phyloP scores from a whole-genome alignment of 2,329 filamentous ascomycete genomes.

The Xylariaceae sp. region DNA sequence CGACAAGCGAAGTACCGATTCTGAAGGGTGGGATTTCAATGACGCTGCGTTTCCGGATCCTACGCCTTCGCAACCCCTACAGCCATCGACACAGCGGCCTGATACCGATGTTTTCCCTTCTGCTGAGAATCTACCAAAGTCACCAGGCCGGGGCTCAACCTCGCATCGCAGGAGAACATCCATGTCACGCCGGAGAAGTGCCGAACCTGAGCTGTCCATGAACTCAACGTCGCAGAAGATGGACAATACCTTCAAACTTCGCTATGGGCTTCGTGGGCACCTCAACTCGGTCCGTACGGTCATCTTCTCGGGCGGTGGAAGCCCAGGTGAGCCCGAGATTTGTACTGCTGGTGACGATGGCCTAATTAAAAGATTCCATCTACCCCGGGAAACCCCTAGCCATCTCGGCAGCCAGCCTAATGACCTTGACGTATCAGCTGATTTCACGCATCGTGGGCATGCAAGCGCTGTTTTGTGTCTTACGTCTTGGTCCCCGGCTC shows the following conservation, averaged over 20 bases:
- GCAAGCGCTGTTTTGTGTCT: conserved; percentile 85
- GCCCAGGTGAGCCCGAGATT: conserved; percentile 92
- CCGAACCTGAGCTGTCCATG: conserved; percentile 62
- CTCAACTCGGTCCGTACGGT: conserved; percentile 91
- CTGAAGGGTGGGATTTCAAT: conserved; percentile 91
- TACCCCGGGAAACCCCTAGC: conserved; percentile 71
- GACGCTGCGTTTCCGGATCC: conserved; percentile 67
- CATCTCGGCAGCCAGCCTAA: conserved; percentile 55
- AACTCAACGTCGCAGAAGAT: conserved; percentile 61
- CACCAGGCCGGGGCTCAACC: conserved; percentile 66
- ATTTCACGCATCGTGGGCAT: conserved; percentile 94
- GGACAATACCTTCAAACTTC: conserved; percentile 79
- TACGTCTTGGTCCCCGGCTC: conserved; percentile 81
- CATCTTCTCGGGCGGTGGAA: conserved; percentile 95
- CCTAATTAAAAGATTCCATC: conserved; percentile 94
- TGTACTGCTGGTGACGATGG: conserved; percentile 96
- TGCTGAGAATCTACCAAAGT: conserved; percentile 77
- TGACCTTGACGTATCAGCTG: conserved; percentile 87
- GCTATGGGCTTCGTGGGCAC: conserved; percentile 88
- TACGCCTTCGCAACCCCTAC: conserved; percentile 39
- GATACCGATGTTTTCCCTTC: conserved; percentile 87
- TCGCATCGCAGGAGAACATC: conserved; percentile 80
- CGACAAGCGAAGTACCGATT: conserved; percentile 51
- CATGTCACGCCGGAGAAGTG: conserved; percentile 66
- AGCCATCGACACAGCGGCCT: conserved; percentile 61